Evolutionary conservation across 1,284 basidiomycete species (phyloP).

Genomic region (Ustilago nuda): DNA sequence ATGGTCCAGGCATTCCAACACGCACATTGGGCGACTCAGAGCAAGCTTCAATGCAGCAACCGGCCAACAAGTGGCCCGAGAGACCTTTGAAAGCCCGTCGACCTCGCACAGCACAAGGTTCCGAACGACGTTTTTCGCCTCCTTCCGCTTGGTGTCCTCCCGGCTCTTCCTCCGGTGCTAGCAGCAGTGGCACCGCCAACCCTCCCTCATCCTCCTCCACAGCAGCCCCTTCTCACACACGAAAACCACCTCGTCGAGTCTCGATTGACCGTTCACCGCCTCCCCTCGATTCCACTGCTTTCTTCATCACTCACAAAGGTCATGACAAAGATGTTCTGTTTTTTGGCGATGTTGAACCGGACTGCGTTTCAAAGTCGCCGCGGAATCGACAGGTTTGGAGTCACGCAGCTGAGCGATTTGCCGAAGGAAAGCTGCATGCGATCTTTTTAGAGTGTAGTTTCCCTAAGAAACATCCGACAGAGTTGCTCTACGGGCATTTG

Average conservation of each 20-base stretch:
- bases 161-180: slow-evolving; percentile 9
- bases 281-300: slow-evolving; percentile 62
- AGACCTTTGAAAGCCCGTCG: slow-evolving; percentile 30
- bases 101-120: slow-evolving; percentile 56
- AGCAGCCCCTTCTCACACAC: neutral
- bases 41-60: neutral
- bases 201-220: neutral
- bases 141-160: slow-evolving; percentile 39
- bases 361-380: slow-evolving; percentile 54
- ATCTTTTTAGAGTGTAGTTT: slow-evolving; percentile 67
- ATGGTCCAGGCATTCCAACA: slow-evolving; percentile 17
- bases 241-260: slow-evolving; percentile 41
- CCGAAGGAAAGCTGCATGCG: slow-evolving; percentile 54
- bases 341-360: slow-evolving; percentile 67
- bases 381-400: slow-evolving; percentile 59
- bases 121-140: slow-evolving; percentile 40
- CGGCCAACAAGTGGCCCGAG: slow-evolving; percentile 13
- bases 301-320: slow-evolving; percentile 61
- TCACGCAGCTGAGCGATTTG: slow-evolving; percentile 58
- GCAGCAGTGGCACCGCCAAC: neutral
- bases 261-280: slow-evolving; percentile 50
- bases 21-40: slow-evolving; percentile 6
- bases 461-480: slow-evolving; percentile 53
- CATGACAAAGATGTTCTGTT: slow-evolving; percentile 65
- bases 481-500: slow-evolving; percentile 64